Percentiles rank a stretch among this genome's conserved stretches.
Evolutionary conservation across 805 yeast genomes (phyloP).

Genomic region (Wickerhamiella domercqiae): DNA sequence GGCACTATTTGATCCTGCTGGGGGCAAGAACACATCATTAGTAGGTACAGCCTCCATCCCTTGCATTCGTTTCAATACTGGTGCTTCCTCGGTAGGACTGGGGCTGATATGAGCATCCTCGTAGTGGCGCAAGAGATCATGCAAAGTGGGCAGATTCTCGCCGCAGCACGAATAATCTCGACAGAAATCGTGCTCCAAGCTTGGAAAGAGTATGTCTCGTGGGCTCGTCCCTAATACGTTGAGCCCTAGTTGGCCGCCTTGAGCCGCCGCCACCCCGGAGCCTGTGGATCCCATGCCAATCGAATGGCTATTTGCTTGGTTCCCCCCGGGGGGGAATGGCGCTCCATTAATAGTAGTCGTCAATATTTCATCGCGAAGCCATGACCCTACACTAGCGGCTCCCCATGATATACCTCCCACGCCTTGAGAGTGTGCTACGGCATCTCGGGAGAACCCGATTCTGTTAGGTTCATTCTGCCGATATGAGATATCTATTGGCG

Average conservation of each 20-base stretch:
- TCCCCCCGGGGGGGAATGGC: no score
- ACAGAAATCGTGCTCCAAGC: constrained; percentile 89
- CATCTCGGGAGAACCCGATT: constrained; percentile 56
- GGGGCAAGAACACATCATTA: constrained; percentile 67
- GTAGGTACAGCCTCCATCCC: constrained; percentile 82
- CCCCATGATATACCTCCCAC: constrained; percentile 99
- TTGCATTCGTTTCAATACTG: constrained; percentile 26
- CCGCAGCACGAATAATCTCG: constrained; percentile 97
- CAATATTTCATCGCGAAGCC: constrained; percentile 75
- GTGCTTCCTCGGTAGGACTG: constrained; percentile 32
- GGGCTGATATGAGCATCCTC: constrained; percentile 85
- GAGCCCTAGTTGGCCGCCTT: neutral
- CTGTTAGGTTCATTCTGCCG: constrained; percentile 13
- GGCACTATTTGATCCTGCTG: neutral
- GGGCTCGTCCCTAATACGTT: neutral
- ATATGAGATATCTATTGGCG: constrained; percentile 29
- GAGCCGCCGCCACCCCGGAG: neutral
- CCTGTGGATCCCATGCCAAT: neutral
- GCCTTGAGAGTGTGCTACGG: constrained; percentile 91
- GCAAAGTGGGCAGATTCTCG: constrained; percentile 75
- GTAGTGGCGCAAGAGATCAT: constrained; percentile 83
- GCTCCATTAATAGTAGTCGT: constrained; percentile 16
- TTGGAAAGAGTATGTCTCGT: constrained; percentile 50
- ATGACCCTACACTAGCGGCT: constrained; percentile 81
- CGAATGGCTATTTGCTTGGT: neutral